Base-by-base conservation (phyloP, 2,329 filamentous ascomycete genomes). In the Fonsecaea multimorphosa region DNA sequence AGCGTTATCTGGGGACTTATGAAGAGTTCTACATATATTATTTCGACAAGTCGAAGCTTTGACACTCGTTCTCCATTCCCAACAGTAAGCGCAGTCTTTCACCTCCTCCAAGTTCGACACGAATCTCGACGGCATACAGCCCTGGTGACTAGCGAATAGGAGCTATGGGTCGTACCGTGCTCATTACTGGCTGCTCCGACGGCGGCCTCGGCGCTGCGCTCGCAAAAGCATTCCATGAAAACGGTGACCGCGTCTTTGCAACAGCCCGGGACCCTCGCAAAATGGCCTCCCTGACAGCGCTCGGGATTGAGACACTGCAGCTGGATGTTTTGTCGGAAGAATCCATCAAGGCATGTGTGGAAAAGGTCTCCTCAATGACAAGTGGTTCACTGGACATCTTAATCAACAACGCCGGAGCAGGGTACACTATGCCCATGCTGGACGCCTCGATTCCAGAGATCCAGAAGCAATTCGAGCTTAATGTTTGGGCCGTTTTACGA, bases 181-280 rank as follows among this genome's bases (percentile, higher is more conserved):
- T 65, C 9, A 65, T 65, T 38, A 58, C 58, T 7, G 74, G 74
- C 66, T 77, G 78, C 71, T 77, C 74, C 3, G 75, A 73, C n/a
- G 78, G 77, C 52, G 77, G 80, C 36, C 74, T 81, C 8, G 81
- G 81, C 5, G 68, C 73, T 1, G 79, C 78, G 1, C 74, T 83
- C 0, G 78, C 77, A 0, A 59, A 69, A 1, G 74, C 71, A n/a
- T 78, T 82, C 65, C 66, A 75, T 62, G 68, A 3, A 76, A 75
- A 2, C 76, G 74, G 11, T 12, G 8, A 24, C 71, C 76, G 57
- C 32, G 79, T 83, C 61, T 79, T 77, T 65, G 81, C 80, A 1
- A 81, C 81, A 0, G 76, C 77, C 2, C 77, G 80, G n/a, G 71
- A 77, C 51, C 63, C 67, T 0, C 61, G 72, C 16, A 80, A 79